Conservation (phyloP, 176 grass and related monocot genomes). For the Rhynchospora pubera region DNA sequence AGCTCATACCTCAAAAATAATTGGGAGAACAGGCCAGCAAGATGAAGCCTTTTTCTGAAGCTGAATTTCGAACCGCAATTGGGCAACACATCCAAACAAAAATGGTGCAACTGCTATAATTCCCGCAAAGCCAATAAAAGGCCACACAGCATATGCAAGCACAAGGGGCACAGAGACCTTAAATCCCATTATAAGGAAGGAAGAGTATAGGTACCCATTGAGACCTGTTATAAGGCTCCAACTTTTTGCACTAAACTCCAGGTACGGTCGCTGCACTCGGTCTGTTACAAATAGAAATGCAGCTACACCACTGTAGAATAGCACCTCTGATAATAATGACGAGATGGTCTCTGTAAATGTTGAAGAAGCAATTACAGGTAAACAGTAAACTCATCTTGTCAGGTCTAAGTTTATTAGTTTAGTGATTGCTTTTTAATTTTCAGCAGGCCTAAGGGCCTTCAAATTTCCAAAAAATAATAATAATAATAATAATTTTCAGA, state of each 20-base stretch:
- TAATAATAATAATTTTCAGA: too few species aligned
- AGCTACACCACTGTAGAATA: not conserved
- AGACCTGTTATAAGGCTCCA: slow-evolving; percentile 30
- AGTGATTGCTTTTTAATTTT: not conserved
- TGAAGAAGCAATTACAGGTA: not conserved
- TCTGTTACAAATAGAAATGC: not conserved
- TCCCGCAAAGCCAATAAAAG: slow-evolving; percentile 28
- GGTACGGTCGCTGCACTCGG: not conserved
- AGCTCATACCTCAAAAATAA: slow-evolving; percentile 33
- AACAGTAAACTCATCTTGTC: not conserved
- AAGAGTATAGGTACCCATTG: slow-evolving; percentile 28
- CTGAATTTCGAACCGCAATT: slow-evolving; percentile 30
- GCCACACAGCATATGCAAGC: slow-evolving; percentile 28
- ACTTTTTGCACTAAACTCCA: not conserved
- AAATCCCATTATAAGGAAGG: slow-evolving; percentile 35
- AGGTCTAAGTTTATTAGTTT: not conserved
- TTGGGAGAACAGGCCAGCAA: slow-evolving; percentile 35
- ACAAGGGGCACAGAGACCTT: slow-evolving; percentile 30
- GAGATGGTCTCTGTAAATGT: not conserved
- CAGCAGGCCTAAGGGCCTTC: too few species aligned
- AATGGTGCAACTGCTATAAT: slow-evolving; percentile 29
- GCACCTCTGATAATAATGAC: not conserved
- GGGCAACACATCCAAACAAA: slow-evolving; percentile 29
- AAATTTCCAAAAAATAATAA: too few species aligned
- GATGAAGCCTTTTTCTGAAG: slow-evolving; percentile 19